Percentiles rank a stretch among this genome's conserved stretches.
These are phyloP conservation scores for Botryotinia narcissicola DNA, from an alignment of 2,329 filamentous ascomycete species.

Conservation along the genomic window DNA sequence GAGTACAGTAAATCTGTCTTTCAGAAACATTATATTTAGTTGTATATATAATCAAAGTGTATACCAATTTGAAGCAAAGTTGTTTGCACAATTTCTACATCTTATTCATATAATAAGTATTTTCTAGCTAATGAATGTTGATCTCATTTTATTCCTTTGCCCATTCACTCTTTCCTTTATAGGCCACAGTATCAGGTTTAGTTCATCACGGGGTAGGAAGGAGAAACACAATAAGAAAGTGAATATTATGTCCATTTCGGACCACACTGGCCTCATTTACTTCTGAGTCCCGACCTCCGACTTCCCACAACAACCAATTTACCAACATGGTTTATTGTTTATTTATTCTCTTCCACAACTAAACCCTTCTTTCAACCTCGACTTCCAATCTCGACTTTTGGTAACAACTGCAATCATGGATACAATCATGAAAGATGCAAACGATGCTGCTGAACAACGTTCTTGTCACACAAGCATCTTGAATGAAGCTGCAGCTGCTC, in stretches of 20 bases:
- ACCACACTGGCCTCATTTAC: background rate
- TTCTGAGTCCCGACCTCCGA: background rate
- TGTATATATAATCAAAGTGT: background rate
- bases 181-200: background rate
- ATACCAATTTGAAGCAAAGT: background rate
- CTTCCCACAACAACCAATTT: background rate
- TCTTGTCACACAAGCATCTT: background rate
- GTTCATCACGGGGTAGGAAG: background rate
- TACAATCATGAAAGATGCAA: background rate
- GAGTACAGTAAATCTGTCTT: background rate
- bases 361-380: background rate
- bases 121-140: background rate
- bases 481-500: background rate
- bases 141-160: background rate
- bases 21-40: no score
- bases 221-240: background rate
- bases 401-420: background rate
- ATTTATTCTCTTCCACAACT: background rate
- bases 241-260: background rate
- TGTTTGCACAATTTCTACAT: no score
- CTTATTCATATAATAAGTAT: background rate
- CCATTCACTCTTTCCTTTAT: background rate
- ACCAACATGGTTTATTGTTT: background rate
- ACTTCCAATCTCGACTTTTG: background rate
- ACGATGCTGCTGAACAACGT: background rate